Evolutionary conservation across 371 early-diverging fungal genomes (phyloP), one percentile per base, ranked within the genome.

Genomic region (Haplosporangium sp.): DNA sequence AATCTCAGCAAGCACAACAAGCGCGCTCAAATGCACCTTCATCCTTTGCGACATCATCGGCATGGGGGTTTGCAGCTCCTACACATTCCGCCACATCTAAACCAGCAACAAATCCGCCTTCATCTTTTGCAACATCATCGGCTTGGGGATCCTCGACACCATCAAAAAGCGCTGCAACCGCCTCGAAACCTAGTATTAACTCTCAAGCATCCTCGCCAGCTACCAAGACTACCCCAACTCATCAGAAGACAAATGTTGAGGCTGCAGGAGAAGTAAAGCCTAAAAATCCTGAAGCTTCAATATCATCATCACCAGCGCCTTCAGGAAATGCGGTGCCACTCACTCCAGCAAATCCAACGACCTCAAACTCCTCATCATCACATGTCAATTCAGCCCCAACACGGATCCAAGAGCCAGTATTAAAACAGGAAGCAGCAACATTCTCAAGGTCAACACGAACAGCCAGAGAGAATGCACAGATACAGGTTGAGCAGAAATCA

Each of bases 121-220:
- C 79, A 4, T 71, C 81, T 1, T 78, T 71, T 37, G 67, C 71
- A 9, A 79, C 71, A 7, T 70, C 74, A 17, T 72, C 77, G 17
- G 52, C 63, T 8, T 67, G 40, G 19, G 74, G 74, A 52, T 74
- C 61, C 61, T 63, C 74, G 4, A 73, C 73, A 40, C 73, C 78
- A 6, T 34, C 69, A 4, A 61, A 65, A 15, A 27, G 38, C n/a
- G 10, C 64, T 11, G 47, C 48, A 11, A 34, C 72, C 7, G 62
- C 53, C 52, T 53, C 76, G 19, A 57, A 58, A 17, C 40, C 61
- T 42, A 56, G 52, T 20, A 60, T 62, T 44, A n/a, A 9, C 52
- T 20, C 67, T 2, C 63, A 67, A 17, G 10, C 65, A 19, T 10
- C 57, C 1, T 27, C 62, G 10, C 19, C 63, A 20, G 7, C 53